Base-by-base conservation (phyloP, 2,329 filamentous ascomycete genomes). In the Colletotrichum cereale region DNA sequence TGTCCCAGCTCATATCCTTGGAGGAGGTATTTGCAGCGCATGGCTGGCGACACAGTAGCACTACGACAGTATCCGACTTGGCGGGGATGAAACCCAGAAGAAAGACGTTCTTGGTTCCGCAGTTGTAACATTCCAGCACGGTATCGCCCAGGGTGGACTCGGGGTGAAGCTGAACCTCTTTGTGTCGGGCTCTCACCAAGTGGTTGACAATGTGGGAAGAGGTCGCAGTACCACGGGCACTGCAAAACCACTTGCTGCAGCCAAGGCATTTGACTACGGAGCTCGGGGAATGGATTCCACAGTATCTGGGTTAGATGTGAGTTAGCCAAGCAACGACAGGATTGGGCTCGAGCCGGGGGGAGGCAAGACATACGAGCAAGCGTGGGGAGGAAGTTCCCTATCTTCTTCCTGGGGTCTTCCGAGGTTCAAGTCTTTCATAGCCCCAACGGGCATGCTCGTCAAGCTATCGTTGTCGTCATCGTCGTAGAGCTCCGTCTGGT, bases 1-100 rank as follows among this genome's bases (percentile, higher is more conserved):
- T 97, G 81, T 99, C 96, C 96, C 96, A 99, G 81, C 96, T 99
- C 95, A 99, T 98, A 78, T 99, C 96, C 83, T 99, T 99, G 75
- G 94, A 96, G 42, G 96, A 98, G 1, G 95, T 93, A 84, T 93
- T 96, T 36, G 96, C 92, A 42, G 96, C 96, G 82, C 96, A 99
- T 57, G 96, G 96, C 82, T 98, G 96, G 73, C 96, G 95, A 81
- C 96, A 99, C 47, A 99, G 89, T 55, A 99, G 90, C 31, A 99
- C 96, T 10, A 99, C 97, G 36, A 99, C 96, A 0, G 96, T 98
- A 79, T 99, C 97, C 14, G 96, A 98, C 81, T 99, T 99, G 67
- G 96, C 96, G 12, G 96, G 97, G 76, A 99, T 99, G 81, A 99
- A 99, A 8, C 96, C 96, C 36, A 99, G 91, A 44, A 98, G 87